Evolutionary conservation across 306 rosid genomes (phyloP).

Genomic region (Prunus davidiana): DNA sequence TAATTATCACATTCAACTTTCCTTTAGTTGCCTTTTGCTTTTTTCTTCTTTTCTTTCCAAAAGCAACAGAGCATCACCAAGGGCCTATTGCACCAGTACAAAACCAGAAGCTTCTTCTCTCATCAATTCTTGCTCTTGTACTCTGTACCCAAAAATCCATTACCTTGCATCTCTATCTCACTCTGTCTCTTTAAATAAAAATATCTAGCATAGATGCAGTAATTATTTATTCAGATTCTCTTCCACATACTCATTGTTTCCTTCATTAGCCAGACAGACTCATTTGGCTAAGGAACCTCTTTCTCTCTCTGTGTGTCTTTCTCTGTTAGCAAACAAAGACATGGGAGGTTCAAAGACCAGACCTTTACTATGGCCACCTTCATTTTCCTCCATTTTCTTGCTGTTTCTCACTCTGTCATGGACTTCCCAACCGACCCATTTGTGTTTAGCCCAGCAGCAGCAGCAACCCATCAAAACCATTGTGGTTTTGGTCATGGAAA

Average conservation of each 20-base stretch:
- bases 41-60: neutral
- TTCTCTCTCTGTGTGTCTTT: neutral
- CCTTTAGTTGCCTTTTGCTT: neutral
- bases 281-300: conserved; percentile 21
- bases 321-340: neutral
- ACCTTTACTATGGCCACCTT: neutral
- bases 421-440: conserved; percentile 29
- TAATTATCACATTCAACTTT: neutral
- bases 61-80: neutral
- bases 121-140: neutral
- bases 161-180: neutral
- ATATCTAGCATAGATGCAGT: conserved; percentile 5
- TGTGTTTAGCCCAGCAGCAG: conserved; percentile 29
- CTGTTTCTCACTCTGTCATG: conserved; percentile 49
- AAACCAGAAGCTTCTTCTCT: conserved; percentile 45
- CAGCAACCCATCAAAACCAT: conserved; percentile 75
- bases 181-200: neutral
- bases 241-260: conserved; percentile 2
- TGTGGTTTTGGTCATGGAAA: conserved; percentile 94
- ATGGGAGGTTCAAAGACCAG: conserved; percentile 28
- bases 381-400: conserved; percentile 35
- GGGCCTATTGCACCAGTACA: neutral
- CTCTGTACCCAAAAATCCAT: neutral
- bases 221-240: conserved; percentile 6
- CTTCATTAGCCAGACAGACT: conserved; percentile 1